A percentile compares a stretch with the other conserved stretches of the same genome.
Evolutionary conservation across 1,139 yeast species (phyloP).

Genomic region (Kurtzmaniella quercitrusa): DNA sequence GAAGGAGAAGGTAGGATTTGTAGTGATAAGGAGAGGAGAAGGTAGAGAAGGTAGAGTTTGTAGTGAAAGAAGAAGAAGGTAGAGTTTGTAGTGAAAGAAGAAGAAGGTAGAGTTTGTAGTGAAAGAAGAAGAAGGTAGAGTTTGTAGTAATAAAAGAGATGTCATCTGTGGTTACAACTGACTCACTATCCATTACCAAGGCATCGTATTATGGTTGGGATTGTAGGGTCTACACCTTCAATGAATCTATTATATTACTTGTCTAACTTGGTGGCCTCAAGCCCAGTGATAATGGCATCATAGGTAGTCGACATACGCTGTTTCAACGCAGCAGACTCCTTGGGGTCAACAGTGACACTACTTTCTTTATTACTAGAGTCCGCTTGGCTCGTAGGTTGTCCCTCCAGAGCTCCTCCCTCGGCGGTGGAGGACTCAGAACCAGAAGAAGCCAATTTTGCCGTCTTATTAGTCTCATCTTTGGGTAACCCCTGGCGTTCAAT

Average conservation of each 20-base stretch:
- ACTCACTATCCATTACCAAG: too few species aligned
- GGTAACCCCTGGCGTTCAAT: constrained; percentile 2
- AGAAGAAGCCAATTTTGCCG: constrained; percentile 8
- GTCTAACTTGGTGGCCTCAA: constrained; percentile 7
- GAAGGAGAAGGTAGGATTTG: background rate
- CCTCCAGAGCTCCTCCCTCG: constrained; percentile 14
- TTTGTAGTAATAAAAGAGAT: too few species aligned
- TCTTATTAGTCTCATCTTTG: background rate
- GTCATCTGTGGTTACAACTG: too few species aligned
- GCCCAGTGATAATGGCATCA: constrained; percentile 10
- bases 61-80: too few species aligned
- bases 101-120: too few species aligned
- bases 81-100: too few species aligned
- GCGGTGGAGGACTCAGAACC: constrained; percentile 18
- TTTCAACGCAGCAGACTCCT: constrained; percentile 4
- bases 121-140: too few species aligned
- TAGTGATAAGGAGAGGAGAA: background rate
- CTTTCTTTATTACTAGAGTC: constrained; percentile 3
- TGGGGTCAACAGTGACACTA: background rate
- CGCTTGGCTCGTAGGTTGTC: constrained; percentile 1
- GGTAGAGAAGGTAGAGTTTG: background rate
- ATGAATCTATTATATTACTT: background rate
- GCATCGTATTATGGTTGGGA: too few species aligned
- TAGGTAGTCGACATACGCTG: constrained; percentile 8
- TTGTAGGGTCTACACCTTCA: too few species aligned